Evolutionary conservation across 805 yeast species (phyloP), one percentile per base, ranked within the genome.

Genomic region (Nakazawaea pomicola): DNA sequence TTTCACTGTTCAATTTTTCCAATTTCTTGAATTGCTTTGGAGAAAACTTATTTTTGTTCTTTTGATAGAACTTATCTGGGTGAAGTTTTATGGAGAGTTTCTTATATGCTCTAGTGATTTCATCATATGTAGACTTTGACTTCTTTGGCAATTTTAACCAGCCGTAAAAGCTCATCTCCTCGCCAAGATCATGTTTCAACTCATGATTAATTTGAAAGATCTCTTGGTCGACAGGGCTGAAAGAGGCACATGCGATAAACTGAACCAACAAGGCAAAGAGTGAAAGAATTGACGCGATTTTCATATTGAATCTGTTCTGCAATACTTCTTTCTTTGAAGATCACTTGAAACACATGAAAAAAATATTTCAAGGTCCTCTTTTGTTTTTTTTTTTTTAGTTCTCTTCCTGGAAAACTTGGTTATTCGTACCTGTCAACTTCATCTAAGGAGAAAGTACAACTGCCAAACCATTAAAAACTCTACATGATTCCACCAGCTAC

Each of bases 201-300:
- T 78, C 80, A 40, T 81, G 79, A 43, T 80, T 80, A 40, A 87
- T 66, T 41, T 73, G 69, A 65, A 91, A 89, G 41, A 91, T 79
- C 62, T 90, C 96, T 25, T 83, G 69, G 59, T 91, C 97, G 42
- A 75, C 78, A 0, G 79, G 65, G 2, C 78, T 35, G 37, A 43
- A 43, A 21, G 18, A 12, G n/a, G 37, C 40, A 36, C 40, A 23
- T 5, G 29, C 19, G 7, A 32, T 29, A 4, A 36, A 27, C 11
- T 36, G 40, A 23, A 36, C 6, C n/a, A 36, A 28, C 17, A 14
- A 18, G 10, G 15, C 14, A 8, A 3, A n/a, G 11, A 36, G n/a
- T 28, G 29, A 10, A 4, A 36, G 7, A 7, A 27, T 11, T 2
- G 32, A 15, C n/a, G 12, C 23, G 12, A 19, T n/a, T 20, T 20